phyloP scores from a whole-genome alignment of 345 rosid species.

The Sapria himalayana region DNA sequence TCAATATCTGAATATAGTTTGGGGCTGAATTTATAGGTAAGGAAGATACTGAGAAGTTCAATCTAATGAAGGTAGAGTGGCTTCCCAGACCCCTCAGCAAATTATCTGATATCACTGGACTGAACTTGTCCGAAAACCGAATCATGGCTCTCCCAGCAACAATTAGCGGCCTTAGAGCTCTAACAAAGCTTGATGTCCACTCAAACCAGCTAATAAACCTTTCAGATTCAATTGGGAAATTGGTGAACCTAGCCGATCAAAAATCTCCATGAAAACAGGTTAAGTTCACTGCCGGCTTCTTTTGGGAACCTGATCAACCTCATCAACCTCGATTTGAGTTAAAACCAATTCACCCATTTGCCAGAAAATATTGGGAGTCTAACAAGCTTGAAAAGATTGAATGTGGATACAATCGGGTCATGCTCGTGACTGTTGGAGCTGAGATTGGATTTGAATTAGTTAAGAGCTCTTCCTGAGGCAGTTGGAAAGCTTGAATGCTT shows the following conservation, averaged over 20 bases:
- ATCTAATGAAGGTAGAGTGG: conserved; percentile 48
- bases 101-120: conserved; percentile 18
- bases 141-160: conserved; percentile 43
- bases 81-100: conserved; percentile 46
- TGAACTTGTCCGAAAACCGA: conserved; percentile 38
- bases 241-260: conserved; percentile 24
- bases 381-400: conserved; percentile 21
- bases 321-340: conserved; percentile 26
- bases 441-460: conserved; percentile 37
- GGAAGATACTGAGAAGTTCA: conserved; percentile 21
- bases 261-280: conserved; percentile 37
- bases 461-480: conserved; percentile 51
- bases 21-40: conserved; percentile 15
- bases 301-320: conserved; percentile 29
- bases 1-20: conserved; percentile 5
- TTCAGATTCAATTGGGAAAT: conserved; percentile 38
- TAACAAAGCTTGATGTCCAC: conserved; percentile 30
- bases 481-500: conserved; percentile 27
- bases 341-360: conserved; percentile 24
- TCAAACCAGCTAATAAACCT: conserved; percentile 41
- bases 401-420: conserved; percentile 32
- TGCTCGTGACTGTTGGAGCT: conserved; percentile 29
- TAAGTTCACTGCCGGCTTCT: conserved; percentile 29
- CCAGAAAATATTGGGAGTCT: conserved; percentile 29
- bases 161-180: conserved; percentile 19